Evolutionary conservation across 768 basidiomycete genomes (phyloP).

Genomic region (Tulasnella sp.): DNA sequence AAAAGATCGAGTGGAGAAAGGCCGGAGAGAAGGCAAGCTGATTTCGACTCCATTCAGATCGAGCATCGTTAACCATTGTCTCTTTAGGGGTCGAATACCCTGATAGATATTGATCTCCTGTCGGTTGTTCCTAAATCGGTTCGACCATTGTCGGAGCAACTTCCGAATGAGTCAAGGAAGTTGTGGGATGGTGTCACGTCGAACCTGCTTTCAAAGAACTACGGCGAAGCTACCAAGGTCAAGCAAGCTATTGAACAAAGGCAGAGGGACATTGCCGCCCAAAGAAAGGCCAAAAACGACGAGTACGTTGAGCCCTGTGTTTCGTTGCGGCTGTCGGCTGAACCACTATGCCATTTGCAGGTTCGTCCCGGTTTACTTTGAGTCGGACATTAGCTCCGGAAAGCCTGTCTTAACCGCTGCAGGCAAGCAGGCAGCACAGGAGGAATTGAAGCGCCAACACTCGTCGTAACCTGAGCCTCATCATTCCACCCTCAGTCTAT

Average conservation of each 20-base stretch:
- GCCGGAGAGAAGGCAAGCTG: conserved; percentile 42
- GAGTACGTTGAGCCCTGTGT: conserved; percentile 51
- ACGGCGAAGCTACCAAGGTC: conserved; percentile 81
- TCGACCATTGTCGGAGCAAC: conserved; percentile 74
- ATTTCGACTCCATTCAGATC: conserved; percentile 27
- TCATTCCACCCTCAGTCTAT: background rate
- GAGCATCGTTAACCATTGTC: background rate
- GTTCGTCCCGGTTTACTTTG: conserved; percentile 74
- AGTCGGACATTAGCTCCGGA: conserved; percentile 61
- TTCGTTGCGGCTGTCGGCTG: background rate
- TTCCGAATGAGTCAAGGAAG: conserved; percentile 73
- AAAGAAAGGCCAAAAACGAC: conserved; percentile 73
- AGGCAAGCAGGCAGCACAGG: conserved; percentile 67
- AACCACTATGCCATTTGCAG: conserved; percentile 38
- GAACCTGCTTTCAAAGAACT: conserved; percentile 76
- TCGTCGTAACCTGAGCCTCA: background rate
- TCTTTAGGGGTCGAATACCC: conserved; percentile 53
- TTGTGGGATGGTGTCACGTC: conserved; percentile 84
- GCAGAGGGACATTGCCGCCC: conserved; percentile 84
- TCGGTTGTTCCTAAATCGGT: conserved; percentile 76
- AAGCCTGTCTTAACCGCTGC: conserved; percentile 62
- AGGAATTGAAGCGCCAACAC: conserved; percentile 33
- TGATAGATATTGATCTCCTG: conserved; percentile 73
- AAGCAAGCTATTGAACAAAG: conserved; percentile 90
- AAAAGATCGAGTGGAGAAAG: conserved; percentile 73